Evolutionary conservation across 1,139 yeast genomes (phyloP).

Genomic region (Suzukiozyma palmioleophila): DNA sequence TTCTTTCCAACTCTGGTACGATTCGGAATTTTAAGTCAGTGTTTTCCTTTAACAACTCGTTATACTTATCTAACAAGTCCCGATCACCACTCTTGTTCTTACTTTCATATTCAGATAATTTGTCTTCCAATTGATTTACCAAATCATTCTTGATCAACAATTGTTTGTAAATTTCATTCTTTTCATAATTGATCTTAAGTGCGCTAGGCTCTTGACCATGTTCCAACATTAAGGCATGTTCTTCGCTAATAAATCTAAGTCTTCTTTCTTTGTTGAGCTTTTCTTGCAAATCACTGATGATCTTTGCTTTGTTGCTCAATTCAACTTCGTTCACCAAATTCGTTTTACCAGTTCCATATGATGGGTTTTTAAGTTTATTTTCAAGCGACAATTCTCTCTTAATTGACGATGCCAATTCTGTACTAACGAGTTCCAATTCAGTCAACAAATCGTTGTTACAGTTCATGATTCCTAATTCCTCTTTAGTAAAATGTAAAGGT

Average conservation of each 20-base stretch:
- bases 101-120: slow-evolving; percentile 28
- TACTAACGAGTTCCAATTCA: slow-evolving; percentile 64
- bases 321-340: slow-evolving; percentile 23
- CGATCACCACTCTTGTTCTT: slow-evolving; percentile 14
- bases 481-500: slow-evolving; percentile 41
- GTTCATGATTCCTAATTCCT: slow-evolving; percentile 58
- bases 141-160: slow-evolving; percentile 45
- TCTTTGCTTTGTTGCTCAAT: slow-evolving; percentile 39
- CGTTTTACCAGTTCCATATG: slow-evolving; percentile 5
- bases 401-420: slow-evolving; percentile 68
- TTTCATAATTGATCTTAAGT: slow-evolving; percentile 53
- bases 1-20: slow-evolving; percentile 41
- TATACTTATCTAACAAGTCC: slow-evolving; percentile 31
- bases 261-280: slow-evolving; percentile 61
- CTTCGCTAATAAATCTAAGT: slow-evolving; percentile 65
- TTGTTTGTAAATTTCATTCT: slow-evolving; percentile 47
- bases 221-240: slow-evolving; percentile 55
- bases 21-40: slow-evolving; percentile 37
- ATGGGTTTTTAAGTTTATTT: slow-evolving; percentile 28
- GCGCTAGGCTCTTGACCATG: slow-evolving; percentile 52
- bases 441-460: slow-evolving; percentile 55
- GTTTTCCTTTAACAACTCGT: slow-evolving; percentile 38
- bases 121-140: slow-evolving; percentile 40
- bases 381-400: slow-evolving; percentile 61
- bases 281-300: slow-evolving; percentile 50